phyloP scores from a whole-genome alignment of 225 moss, liverwort and hornwort species.

The Rhytidiadelphus loreus region DNA sequence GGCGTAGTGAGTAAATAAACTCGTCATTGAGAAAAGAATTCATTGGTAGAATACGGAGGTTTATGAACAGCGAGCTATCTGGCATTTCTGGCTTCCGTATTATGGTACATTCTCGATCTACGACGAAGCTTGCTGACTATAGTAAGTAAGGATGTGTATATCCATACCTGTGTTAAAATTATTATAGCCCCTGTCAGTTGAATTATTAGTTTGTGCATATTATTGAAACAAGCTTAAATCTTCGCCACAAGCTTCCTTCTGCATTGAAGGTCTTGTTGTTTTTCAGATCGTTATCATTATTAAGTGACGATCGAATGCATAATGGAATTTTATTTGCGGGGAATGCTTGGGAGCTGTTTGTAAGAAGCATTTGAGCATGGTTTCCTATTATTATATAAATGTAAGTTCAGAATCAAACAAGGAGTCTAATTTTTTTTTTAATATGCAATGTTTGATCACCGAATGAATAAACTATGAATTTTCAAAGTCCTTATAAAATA shows the following conservation, averaged over 20 bases:
- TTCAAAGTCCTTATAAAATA: not conserved
- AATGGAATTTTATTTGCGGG: not conserved
- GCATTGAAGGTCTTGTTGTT: not conserved
- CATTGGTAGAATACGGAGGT: not conserved
- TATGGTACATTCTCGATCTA: not conserved
- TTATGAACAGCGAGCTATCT: not conserved
- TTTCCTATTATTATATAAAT: not conserved
- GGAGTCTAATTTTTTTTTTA: rapidly evolving
- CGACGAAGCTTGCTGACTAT: not conserved
- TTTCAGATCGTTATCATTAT: not conserved
- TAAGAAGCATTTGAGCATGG: not conserved
- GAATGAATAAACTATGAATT: no score
- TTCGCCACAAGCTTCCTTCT: not conserved
- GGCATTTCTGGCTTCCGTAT: not conserved
- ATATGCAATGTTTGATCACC: rapidly evolving
- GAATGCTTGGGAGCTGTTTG: not conserved
- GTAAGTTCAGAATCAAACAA: rapidly evolving
- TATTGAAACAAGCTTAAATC: not conserved
- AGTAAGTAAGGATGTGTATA: not conserved
- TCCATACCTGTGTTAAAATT: not conserved
- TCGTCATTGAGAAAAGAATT: not conserved
- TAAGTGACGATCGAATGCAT: not conserved
- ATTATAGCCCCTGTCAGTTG: not conserved
- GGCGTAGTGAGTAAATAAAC: not conserved
- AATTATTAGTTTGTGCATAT: not conserved